Evolutionary conservation across 768 basidiomycete species (phyloP), one percentile per base, ranked within the genome.

Genomic region (Galerina sulciceps): DNA sequence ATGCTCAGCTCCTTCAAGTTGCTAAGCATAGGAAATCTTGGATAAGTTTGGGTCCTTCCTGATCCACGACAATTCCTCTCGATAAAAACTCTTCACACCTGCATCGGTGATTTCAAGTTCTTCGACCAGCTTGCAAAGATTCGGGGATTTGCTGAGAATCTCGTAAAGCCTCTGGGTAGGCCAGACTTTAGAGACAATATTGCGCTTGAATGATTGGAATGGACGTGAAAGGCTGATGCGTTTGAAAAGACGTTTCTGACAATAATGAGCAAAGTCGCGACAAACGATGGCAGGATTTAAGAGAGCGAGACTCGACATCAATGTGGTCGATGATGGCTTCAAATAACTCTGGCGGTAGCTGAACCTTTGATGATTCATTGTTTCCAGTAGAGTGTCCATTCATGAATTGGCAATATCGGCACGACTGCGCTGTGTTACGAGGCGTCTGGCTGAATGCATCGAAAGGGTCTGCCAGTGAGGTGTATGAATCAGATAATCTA

Each of bases 1-100:
- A 64, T 58, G 5, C 47, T 13, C 11, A 53, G 53, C 8, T 57
- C 46, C 15, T 46, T 15, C 26, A 64, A 15, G 15, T 41, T 23
- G 2, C 37, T 6, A 13, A 64, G 63, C 17, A 52, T 23, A 20
- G 53, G 40, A n/a, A 20, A 64, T 53, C 5, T 15, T 34, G 14
- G 56, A 47, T 2, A 64, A 36, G 4, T 17, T 34, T 4, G 3
- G 6, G 37, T 64, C 59, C 8, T 26, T 40, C 5, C 59, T 54
- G n/a, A 64, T 55, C 63, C 63, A 64, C 6, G 63, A 58, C 11
- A 43, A 50, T 22, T 58, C 55, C 22, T 64, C 63, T 2, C 59
- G 59, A 43, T 59, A 59, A 31, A 58, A 59, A 10, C 36, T 51
- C 20, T 49, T 53, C 22, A 38, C 40, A 1, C 31, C 35, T 4